Evolutionary conservation across 768 basidiomycete genomes (phyloP), one percentile per base, ranked within the genome.

Genomic region (Mycena haematopus): DNA sequence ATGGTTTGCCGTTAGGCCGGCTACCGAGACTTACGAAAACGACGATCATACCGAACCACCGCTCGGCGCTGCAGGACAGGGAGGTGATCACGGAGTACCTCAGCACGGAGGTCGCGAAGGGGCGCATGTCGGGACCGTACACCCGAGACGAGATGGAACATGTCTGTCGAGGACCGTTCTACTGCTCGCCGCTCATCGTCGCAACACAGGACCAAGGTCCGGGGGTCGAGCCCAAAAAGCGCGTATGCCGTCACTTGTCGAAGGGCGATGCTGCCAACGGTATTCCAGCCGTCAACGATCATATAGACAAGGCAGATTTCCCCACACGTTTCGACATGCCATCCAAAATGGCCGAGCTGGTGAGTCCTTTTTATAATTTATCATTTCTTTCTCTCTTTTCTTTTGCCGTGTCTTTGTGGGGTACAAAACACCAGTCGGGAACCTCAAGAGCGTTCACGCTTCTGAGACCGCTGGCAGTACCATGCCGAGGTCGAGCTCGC

Each of bases 161-260:
- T 7, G 49, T 73, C 7, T 56, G 75, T 13, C 31, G 64, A 0
- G 71, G 74, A 0, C 68, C 70, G 1, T 73, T 74, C 49, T 58
- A 64, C n/a, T 52, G 66, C 2, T 70, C 74, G 0, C 74, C 74
- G 0, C 60, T 75, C 15, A 65, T 70, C 45, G 63, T 68, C 6
- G 38, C 63, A 0, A 44, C 52, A 2, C 60, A 58, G 5, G 61
- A 59, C 14, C 61, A 68, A 24, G 68, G 68, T 15, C 68, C 69
- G 0, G 45, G 27, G 1, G 10, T 63, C 17, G 66, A 65, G 0
- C 21, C 45, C 0, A 70, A 70, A 44, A 72, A n/a, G n/a, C n/a
- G n/a, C n/a, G n/a, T n/a, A n/a, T n/a, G n/a, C n/a, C n/a, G n/a
- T n/a, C n/a, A n/a, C 50, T 58, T 72, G 0, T 70, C 66, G 1